Evolutionary conservation across 331 rosid genomes (phyloP).

Genomic region (Phaseolus coccineus): DNA sequence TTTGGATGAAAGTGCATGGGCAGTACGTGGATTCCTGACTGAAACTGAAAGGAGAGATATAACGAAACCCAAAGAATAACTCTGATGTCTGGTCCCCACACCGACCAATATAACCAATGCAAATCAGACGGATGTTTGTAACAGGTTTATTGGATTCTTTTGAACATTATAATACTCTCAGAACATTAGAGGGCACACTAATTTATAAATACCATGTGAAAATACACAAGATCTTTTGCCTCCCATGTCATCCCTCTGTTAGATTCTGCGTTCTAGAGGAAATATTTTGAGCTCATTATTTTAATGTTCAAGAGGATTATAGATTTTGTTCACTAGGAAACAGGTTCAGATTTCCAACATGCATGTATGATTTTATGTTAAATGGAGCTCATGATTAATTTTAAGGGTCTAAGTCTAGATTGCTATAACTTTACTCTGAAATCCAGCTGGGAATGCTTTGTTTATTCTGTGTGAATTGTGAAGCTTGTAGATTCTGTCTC

Average conservation of each 20-base stretch:
- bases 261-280: slow-evolving; percentile 52
- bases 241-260: slow-evolving; percentile 54
- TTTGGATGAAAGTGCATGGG: slow-evolving; percentile 69
- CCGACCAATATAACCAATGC: slow-evolving; percentile 94
- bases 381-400: slow-evolving; percentile 54
- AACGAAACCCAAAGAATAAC: slow-evolving; percentile 44
- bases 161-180: slow-evolving; percentile 34
- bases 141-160: slow-evolving; percentile 57
- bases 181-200: slow-evolving; percentile 52
- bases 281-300: slow-evolving; percentile 38
- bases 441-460: slow-evolving; percentile 45
- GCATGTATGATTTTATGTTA: not conserved
- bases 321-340: slow-evolving; percentile 49
- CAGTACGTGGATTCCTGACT: slow-evolving; percentile 63
- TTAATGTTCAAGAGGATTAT: slow-evolving; percentile 36
- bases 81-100: slow-evolving; percentile 56
- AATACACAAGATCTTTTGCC: slow-evolving; percentile 57
- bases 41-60: slow-evolving; percentile 31
- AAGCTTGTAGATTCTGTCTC: slow-evolving; percentile 12
- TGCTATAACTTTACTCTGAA: slow-evolving; percentile 31
- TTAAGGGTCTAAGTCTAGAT: slow-evolving; percentile 39
- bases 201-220: slow-evolving; percentile 71
- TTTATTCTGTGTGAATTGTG: slow-evolving; percentile 25
- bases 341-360: slow-evolving; percentile 41
- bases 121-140: slow-evolving; percentile 77